Conservation (phyloP, 306 rosid genomes). For the Quercus glauca region DNA sequence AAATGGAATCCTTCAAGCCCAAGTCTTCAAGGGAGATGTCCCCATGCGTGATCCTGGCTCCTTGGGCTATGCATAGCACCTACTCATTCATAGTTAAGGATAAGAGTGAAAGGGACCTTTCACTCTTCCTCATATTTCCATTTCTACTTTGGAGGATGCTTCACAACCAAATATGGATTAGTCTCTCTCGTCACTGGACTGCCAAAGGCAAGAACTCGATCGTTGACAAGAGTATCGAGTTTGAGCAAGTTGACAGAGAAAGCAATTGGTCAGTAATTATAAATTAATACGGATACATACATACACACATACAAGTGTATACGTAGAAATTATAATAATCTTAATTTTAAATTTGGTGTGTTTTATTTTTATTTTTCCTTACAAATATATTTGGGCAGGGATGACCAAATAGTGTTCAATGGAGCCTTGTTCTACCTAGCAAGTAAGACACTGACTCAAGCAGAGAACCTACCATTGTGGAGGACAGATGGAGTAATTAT, state of each 20-base stretch:
- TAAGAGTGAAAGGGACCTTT: background rate
- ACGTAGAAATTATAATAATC: too few species aligned
- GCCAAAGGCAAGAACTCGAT: constrained; percentile 1
- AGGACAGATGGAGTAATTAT: constrained; percentile 29
- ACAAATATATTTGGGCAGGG: constrained; percentile 24
- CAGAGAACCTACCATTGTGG: constrained; percentile 21
- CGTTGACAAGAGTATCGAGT: constrained; percentile 30
- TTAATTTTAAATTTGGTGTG: too few species aligned
- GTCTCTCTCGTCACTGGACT: constrained; percentile 12
- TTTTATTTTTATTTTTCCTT: too few species aligned
- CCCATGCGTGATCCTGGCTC: constrained; percentile 23
- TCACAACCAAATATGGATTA: constrained; percentile 32
- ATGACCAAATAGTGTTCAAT: constrained; percentile 40
- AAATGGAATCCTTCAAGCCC: constrained; percentile 44
- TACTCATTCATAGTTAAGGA: background rate
- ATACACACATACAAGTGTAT: too few species aligned
- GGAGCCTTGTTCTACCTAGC: constrained; percentile 11
- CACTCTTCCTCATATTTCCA: background rate
- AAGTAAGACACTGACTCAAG: background rate
- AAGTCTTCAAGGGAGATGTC: constrained; percentile 50
- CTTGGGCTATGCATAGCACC: background rate
- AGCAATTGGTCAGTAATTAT: constrained; percentile 20
- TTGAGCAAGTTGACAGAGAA: constrained; percentile 43
- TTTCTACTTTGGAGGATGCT: constrained; percentile 3
- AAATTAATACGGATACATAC: too few species aligned